phyloP scores from a whole-genome alignment of 495 filamentous ascomycete genomes.

The Penicillium argentinense region DNA sequence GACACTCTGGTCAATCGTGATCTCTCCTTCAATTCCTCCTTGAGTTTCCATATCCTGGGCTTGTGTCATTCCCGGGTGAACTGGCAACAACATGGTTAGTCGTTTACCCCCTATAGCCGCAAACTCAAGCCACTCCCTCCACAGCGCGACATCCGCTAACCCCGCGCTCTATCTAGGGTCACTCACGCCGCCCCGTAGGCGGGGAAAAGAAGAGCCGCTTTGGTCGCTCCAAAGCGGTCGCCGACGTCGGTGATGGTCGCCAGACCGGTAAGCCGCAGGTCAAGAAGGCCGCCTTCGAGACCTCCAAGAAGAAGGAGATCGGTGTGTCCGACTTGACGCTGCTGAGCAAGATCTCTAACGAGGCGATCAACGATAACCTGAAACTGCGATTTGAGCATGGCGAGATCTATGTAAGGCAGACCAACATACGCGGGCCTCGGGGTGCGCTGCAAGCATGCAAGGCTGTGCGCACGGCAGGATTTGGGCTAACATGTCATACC shows the following conservation, averaged over 20 bases:
- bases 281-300: constrained; percentile 95
- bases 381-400: constrained; percentile 94
- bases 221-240: constrained; percentile 46
- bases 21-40: too few species aligned
- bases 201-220: constrained; percentile 53
- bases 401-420: constrained; percentile 83
- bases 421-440: constrained; percentile 13
- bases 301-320: constrained; percentile 97
- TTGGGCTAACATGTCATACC: constrained; percentile 28
- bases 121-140: constrained; percentile 23
- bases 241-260: constrained; percentile 48
- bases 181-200: constrained; percentile 49
- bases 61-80: too few species aligned
- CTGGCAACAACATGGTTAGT: too few species aligned
- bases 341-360: constrained; percentile 97
- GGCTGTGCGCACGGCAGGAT: too few species aligned
- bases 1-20: constrained; percentile 17
- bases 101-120: too few species aligned
- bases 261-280: constrained; percentile 63
- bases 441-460: constrained; percentile 13
- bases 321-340: constrained; percentile 97
- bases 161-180: constrained; percentile 33
- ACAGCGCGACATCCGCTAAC: constrained; percentile 12
- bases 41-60: too few species aligned
- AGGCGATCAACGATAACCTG: constrained; percentile 98